A percentile compares a stretch with the other conserved stretches of the same genome.
phyloP scores from a whole-genome alignment of 2,329 filamentous ascomycete genomes.

The Verticillium longisporum region DNA sequence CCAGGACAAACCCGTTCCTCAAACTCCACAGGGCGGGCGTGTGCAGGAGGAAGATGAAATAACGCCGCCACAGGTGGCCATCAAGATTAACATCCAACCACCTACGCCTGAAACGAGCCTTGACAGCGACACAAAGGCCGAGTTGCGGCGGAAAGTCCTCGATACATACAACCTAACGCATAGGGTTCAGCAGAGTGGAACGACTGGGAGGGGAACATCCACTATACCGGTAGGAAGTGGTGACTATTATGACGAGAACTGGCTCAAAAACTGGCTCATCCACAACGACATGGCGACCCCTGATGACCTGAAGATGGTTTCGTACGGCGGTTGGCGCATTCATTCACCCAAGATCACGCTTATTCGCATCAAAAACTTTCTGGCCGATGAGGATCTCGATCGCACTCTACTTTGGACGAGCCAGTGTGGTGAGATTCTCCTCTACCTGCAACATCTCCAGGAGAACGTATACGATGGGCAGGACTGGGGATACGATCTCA shows the following conservation, averaged over 20 bases:
- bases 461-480: constrained; percentile 13
- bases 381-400: constrained; percentile 40
- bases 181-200: neutral
- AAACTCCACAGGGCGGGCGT: too few relatives aligned
- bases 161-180: too few relatives aligned
- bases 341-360: constrained; percentile 25
- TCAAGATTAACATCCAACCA: too few relatives aligned
- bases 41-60: constrained; percentile 3
- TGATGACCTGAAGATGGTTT: constrained; percentile 8
- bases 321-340: constrained; percentile 26
- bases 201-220: neutral
- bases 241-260: constrained; percentile 2
- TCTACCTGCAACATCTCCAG: constrained; percentile 31
- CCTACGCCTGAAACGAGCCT: too few relatives aligned
- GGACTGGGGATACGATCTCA: constrained; percentile 21
- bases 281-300: constrained; percentile 1
- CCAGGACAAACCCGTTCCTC: too few relatives aligned
- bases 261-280: constrained; percentile 11
- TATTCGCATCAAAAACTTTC: constrained; percentile 31
- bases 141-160: too few relatives aligned
- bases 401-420: constrained; percentile 30
- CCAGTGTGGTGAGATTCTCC: constrained; percentile 26
- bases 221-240: neutral
- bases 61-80: too few relatives aligned
- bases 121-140: too few relatives aligned